Conservation (phyloP, 495 filamentous ascomycete genomes). For the Tirmania nivea region DNA sequence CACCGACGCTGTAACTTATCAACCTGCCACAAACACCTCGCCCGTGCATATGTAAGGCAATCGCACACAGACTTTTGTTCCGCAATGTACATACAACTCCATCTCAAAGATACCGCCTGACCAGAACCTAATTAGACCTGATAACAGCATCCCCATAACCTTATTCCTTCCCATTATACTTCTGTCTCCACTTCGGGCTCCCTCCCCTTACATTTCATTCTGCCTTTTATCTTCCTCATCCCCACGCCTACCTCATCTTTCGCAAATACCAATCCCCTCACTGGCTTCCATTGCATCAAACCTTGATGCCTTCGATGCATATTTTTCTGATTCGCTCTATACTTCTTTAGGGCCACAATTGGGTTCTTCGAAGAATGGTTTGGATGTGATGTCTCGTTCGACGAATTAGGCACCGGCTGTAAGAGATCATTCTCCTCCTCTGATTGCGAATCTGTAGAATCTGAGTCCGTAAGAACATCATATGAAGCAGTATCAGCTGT, state of each 20-base stretch:
- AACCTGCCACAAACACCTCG: too few species aligned
- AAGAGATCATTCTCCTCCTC: slow-evolving; percentile 31
- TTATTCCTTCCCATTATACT: slow-evolving; percentile 17
- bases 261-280: slow-evolving; percentile 45
- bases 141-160: too few species aligned
- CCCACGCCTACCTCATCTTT: slow-evolving; percentile 46
- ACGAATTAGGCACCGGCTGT: background rate
- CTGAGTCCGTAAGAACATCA: slow-evolving; percentile 18
- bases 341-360: slow-evolving; percentile 22
- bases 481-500: slow-evolving; percentile 11
- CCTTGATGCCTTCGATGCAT: slow-evolving; percentile 48
- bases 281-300: slow-evolving; percentile 57
- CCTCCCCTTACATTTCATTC: slow-evolving; percentile 37
- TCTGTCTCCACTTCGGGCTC: slow-evolving; percentile 52
- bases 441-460: slow-evolving; percentile 19
- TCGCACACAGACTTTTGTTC: too few species aligned
- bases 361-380: background rate
- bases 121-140: too few species aligned
- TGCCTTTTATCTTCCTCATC: slow-evolving; percentile 30
- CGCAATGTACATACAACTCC: too few species aligned
- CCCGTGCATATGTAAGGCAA: too few species aligned
- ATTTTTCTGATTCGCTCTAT: slow-evolving; percentile 31
- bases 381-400: background rate
- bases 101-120: too few species aligned
- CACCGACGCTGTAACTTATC: too few species aligned